Conservation (phyloP, 345 rosid species). For the Ailanthus altissimus region DNA sequence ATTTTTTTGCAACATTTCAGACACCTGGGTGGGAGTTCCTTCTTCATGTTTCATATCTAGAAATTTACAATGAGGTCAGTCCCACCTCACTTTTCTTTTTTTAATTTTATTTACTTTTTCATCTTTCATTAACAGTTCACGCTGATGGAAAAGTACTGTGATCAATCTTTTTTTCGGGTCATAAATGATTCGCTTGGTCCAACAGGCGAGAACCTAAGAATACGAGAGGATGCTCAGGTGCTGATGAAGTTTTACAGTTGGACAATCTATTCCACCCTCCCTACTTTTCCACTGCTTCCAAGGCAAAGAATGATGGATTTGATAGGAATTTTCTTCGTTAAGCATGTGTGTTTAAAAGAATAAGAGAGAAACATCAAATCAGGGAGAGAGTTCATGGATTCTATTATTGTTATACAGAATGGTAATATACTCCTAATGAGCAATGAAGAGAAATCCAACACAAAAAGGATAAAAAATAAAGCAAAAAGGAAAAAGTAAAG, state of each 20-base stretch:
- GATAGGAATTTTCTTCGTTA: neutral
- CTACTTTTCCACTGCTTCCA: neutral
- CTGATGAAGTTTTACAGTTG: neutral
- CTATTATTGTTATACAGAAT: too few species aligned
- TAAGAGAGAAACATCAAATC: too few species aligned
- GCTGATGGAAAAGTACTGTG: neutral
- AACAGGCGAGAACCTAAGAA: conserved; percentile 82
- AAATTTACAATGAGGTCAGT: conserved; percentile 92
- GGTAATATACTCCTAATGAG: too few species aligned
- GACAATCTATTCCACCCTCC: neutral
- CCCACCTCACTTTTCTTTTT: conserved; percentile 2
- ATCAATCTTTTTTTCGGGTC: conserved; percentile 48
- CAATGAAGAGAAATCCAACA: too few species aligned
- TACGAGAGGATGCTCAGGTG: conserved; percentile 94
- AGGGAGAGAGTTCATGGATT: too few species aligned
- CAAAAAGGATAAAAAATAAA: too few species aligned
- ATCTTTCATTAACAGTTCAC: neutral
- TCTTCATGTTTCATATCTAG: conserved; percentile 96
- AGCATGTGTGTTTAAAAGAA: neutral
- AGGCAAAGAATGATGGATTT: neutral
- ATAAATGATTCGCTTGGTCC: conserved; percentile 92
- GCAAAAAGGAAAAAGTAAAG: too few species aligned
- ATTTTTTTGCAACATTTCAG: conserved; percentile 46
- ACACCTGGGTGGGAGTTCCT: conserved; percentile 90
- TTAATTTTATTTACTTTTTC: neutral